Percentiles rank a stretch among this genome's conserved stretches.
phyloP scores from a whole-genome alignment of 2,329 filamentous ascomycete genomes.

The Diaporthe sp. region DNA sequence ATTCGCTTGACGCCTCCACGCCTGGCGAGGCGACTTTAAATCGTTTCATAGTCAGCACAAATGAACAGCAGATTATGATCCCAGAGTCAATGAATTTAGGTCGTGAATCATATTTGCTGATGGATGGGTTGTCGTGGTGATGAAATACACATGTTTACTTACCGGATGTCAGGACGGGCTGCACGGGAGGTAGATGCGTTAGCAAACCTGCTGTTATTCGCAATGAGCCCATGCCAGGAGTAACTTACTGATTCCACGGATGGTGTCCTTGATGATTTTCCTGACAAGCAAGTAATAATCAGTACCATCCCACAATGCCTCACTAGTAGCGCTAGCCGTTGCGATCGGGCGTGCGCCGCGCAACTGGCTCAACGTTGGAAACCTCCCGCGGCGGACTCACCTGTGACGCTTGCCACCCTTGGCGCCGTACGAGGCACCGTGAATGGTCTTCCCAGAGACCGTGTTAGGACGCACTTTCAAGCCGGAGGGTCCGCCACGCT shows the following conservation, averaged over 20 bases:
- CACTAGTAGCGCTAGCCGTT: background rate
- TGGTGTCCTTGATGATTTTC: conserved; percentile 62
- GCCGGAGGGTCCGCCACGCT: conserved; percentile 48
- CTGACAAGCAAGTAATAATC: conserved; percentile 50
- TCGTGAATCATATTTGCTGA: background rate
- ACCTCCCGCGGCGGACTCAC: conserved; percentile 39
- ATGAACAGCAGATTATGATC: too few relatives aligned
- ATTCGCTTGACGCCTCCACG: conserved; percentile 84
- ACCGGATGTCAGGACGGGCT: conserved; percentile 40
- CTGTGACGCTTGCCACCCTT: conserved; percentile 46
- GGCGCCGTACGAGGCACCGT: conserved; percentile 35
- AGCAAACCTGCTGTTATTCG: background rate
- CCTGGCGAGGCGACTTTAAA: conserved; percentile 74
- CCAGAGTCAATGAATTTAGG: background rate
- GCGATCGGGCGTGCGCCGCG: too few relatives aligned
- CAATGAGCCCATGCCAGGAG: background rate
- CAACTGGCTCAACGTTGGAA: too few relatives aligned
- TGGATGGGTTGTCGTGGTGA: conserved; percentile 14
- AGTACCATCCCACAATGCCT: background rate
- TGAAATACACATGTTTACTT: conserved; percentile 22
- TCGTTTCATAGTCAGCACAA: background rate
- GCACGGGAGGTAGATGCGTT: background rate
- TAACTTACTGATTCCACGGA: conserved; percentile 64
- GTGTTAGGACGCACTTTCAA: conserved; percentile 39
- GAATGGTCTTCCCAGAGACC: conserved; percentile 42